Evolutionary conservation across 345 rosid genomes (phyloP).

Genomic region (Anastatica hierochuntica): DNA sequence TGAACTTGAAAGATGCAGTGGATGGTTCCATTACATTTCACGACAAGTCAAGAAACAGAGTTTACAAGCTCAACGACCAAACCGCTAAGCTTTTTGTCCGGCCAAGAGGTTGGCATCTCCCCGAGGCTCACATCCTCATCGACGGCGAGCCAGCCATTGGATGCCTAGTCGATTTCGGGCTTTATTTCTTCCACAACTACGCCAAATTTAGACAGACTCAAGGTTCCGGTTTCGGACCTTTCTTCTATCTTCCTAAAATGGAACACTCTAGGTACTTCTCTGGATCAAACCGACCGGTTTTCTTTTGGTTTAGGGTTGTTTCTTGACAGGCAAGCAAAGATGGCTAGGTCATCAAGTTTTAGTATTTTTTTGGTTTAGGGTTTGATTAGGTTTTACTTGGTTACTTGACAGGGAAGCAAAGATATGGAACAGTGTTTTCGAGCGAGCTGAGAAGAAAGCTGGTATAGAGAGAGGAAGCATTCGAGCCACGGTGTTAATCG

Average conservation of each 20-base stretch:
- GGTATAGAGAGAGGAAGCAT: slow-evolving; percentile 83
- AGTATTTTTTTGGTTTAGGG: background rate
- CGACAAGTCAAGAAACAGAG: slow-evolving; percentile 70
- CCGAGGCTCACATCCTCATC: slow-evolving; percentile 72
- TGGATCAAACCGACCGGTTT: background rate
- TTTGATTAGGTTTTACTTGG: background rate
- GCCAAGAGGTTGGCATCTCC: slow-evolving; percentile 90
- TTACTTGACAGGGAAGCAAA: slow-evolving; percentile 69
- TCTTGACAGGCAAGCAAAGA: too few species aligned
- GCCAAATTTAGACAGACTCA: slow-evolving; percentile 53
- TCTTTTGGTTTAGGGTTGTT: background rate
- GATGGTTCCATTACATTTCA: slow-evolving; percentile 66
- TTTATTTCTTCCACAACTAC: slow-evolving; percentile 76
- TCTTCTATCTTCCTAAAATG: slow-evolving; percentile 96
- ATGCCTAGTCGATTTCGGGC: slow-evolving; percentile 86
- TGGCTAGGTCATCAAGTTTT: background rate
- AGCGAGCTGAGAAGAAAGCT: slow-evolving; percentile 74
- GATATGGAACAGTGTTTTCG: slow-evolving; percentile 86
- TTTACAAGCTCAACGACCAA: slow-evolving; percentile 76
- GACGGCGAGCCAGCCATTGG: slow-evolving; percentile 85
- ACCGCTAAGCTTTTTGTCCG: slow-evolving; percentile 79
- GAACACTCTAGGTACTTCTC: slow-evolving; percentile 66
- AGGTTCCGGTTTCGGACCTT: slow-evolving; percentile 81
- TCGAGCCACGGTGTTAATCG: slow-evolving; percentile 75
- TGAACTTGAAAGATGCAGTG: slow-evolving; percentile 84